Conservation (phyloP, 352 stramenopile genomes). For the Phytophthora agathidicida region DNA sequence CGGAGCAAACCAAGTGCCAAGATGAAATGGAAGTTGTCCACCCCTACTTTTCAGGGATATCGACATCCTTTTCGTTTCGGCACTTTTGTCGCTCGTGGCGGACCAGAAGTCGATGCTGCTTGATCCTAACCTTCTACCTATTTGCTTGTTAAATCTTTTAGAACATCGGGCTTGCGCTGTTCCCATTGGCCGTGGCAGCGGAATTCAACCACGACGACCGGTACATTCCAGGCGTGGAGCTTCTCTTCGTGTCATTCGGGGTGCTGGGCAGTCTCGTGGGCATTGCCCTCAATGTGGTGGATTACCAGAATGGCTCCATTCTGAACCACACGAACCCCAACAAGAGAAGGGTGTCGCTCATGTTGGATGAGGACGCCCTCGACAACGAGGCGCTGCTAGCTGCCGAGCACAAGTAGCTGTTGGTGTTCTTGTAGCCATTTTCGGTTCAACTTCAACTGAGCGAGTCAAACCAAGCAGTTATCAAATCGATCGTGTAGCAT, state of each 20-base stretch:
- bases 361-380: constrained; percentile 63
- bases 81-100: too few species aligned
- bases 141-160: constrained; percentile 26
- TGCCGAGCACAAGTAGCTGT: constrained; percentile 52
- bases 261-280: constrained; percentile 76
- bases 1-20: too few species aligned
- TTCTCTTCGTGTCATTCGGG: constrained; percentile 83
- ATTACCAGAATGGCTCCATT: constrained; percentile 81
- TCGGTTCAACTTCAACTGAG: background rate
- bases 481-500: constrained; percentile 15
- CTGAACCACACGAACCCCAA: constrained; percentile 64
- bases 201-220: constrained; percentile 73
- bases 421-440: constrained; percentile 21
- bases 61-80: too few species aligned
- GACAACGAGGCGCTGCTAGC: constrained; percentile 65
- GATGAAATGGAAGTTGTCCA: too few species aligned
- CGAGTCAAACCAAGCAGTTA: background rate
- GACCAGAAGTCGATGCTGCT: too few species aligned
- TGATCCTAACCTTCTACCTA: constrained; percentile 9
- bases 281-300: constrained; percentile 73
- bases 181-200: constrained; percentile 75
- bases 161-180: constrained; percentile 85
- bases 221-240: constrained; percentile 84
- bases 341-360: constrained; percentile 42
- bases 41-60: too few species aligned